Evolutionary conservation across 2,329 filamentous ascomycete species (phyloP).

Genomic region (Trichophyton equinum): DNA sequence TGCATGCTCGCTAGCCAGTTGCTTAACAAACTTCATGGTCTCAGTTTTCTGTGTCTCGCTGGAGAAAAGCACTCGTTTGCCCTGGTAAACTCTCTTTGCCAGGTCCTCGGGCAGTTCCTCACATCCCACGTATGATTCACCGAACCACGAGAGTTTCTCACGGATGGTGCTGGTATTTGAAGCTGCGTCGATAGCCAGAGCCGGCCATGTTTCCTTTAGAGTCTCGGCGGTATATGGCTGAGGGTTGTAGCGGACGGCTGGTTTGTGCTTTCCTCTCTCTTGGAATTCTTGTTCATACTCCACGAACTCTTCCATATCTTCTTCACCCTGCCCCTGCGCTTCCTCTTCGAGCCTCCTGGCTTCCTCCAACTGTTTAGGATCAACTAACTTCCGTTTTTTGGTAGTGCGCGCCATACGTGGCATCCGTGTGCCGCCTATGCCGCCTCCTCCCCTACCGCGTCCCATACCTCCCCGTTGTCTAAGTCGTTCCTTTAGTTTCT

Average conservation of each 20-base stretch:
- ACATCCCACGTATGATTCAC: slow-evolving; percentile 25
- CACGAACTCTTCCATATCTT: not conserved
- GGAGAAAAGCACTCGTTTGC: slow-evolving; percentile 28
- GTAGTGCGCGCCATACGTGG: not conserved
- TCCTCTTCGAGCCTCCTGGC: not conserved
- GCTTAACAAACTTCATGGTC: slow-evolving; percentile 25
- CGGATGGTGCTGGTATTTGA: slow-evolving; percentile 21
- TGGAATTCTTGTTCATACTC: not conserved
- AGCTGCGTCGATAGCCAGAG: slow-evolving; percentile 22
- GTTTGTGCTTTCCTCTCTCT: slow-evolving; percentile 23
- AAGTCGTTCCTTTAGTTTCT: not conserved
- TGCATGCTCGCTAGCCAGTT: slow-evolving; percentile 23
- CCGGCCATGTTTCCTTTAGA: slow-evolving; percentile 29
- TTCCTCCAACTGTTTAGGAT: not conserved
- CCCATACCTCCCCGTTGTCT: not conserved
- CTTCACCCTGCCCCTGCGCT: not conserved
- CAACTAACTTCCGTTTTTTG: not conserved
- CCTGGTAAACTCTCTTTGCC: slow-evolving; percentile 26
- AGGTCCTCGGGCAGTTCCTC: slow-evolving; percentile 27
- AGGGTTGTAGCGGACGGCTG: slow-evolving; percentile 25
- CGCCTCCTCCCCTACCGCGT: not conserved
- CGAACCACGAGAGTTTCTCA: slow-evolving; percentile 25
- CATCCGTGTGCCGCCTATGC: not conserved
- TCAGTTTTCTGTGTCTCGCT: slow-evolving; percentile 27
- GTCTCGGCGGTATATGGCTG: slow-evolving; percentile 21